Conservation (phyloP, 176 grass and related monocot genomes). For the Carex pumila region DNA sequence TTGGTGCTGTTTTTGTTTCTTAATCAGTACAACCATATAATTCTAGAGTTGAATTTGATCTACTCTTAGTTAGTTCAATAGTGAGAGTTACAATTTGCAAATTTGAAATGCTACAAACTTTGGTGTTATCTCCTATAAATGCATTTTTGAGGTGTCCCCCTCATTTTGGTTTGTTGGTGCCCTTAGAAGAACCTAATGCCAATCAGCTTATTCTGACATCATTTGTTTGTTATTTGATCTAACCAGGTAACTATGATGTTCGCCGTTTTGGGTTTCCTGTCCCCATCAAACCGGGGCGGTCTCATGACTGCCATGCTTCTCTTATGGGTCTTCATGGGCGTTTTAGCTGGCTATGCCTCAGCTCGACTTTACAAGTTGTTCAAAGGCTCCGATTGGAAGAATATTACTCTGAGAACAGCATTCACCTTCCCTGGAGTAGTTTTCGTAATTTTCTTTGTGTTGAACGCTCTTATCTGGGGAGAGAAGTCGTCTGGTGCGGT, state of each 20-base stretch:
- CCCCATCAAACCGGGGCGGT: constrained; percentile 83
- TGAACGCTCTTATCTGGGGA: constrained; percentile 80
- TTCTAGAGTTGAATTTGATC: background rate
- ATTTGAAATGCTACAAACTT: background rate
- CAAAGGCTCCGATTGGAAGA: constrained; percentile 81
- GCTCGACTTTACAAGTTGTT: constrained; percentile 72
- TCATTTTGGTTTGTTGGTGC: background rate
- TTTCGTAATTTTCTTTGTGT: constrained; percentile 65
- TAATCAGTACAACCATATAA: background rate
- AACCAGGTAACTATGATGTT: constrained; percentile 69
- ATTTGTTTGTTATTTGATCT: background rate
- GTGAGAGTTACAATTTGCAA: background rate
- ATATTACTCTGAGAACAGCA: constrained; percentile 63
- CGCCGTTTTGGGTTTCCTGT: constrained; percentile 86
- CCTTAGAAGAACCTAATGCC: background rate
- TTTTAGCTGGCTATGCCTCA: constrained; percentile 77
- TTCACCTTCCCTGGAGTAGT: constrained; percentile 73
- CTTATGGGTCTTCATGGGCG: constrained; percentile 90
- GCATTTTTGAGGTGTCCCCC: background rate
- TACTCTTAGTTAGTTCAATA: background rate
- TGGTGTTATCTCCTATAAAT: background rate
- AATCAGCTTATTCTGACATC: background rate
- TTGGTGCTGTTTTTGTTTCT: background rate
- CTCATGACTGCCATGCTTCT: constrained; percentile 92
- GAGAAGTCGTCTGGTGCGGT: constrained; percentile 89